Evolutionary conservation across 495 filamentous ascomycete species (phyloP), one percentile per base, ranked within the genome.

Genomic region (Entonaema liquescens): DNA sequence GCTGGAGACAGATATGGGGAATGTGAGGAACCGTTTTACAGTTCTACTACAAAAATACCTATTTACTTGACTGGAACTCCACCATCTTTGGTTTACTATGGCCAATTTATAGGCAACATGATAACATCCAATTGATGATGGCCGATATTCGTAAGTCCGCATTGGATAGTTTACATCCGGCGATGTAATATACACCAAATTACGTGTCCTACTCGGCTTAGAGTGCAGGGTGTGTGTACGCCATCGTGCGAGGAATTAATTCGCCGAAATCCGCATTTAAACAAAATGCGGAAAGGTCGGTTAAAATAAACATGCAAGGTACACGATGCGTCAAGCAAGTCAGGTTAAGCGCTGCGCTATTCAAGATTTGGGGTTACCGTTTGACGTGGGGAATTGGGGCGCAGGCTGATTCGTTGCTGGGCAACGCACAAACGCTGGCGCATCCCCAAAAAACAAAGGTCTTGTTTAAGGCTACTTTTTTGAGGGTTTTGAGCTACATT

Each of bases 1-100:
- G 81, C 29, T 92, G 90, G 90, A 79, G 80, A 15, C 79, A 87
- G 73, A 88, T 92, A 36, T 92, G 90, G 90, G 86, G 81, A 23
- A 80, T 84, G 79, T 67, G 62, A 33, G 31, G 19, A 15, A 33
- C 17, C 53, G 42, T 25, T 59, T 17, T 54, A 47, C 11, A 17
- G 13, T 1, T 29, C 12, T 17, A 53, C 42, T 47, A 47, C 7
- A 47, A 17, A 40, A 23, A 33, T 33, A 33, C 31, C 31, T 47
- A 23, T 47, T 47, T 47, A 47, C 42, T 47, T 47, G 17, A 47
- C 42, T 21, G 8, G 19, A 47, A 47, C 42, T 2, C 19, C 23
- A 47, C 23, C 42, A 9, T 47, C 7, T 47, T 47, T 47, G 19
- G 17, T 12, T 47, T 23, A 47, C 19, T 47, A 47, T 47, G 3